Evolutionary conservation across 2,329 filamentous ascomycete genomes (phyloP).

Genomic region (Cytospora schulzeri): DNA sequence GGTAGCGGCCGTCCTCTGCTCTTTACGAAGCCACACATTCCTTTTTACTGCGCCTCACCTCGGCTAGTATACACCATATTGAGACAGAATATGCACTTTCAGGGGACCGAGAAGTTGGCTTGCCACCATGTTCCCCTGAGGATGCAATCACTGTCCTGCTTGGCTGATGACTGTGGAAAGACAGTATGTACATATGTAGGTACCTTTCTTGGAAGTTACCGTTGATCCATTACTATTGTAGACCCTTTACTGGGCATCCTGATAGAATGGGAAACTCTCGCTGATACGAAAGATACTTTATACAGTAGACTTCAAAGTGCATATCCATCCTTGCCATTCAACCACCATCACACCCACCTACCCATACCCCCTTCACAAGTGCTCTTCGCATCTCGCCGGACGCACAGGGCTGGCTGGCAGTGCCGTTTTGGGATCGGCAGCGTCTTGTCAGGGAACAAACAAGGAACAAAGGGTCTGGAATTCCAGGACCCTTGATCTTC

Average conservation of each 20-base stretch:
- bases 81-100: no score
- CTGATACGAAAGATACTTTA: background rate
- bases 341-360: background rate
- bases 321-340: background rate
- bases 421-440: background rate
- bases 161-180: no score
- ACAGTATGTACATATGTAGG: no score
- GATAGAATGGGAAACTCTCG: background rate
- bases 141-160: no score
- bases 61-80: no score
- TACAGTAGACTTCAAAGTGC: background rate
- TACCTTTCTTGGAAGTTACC: background rate
- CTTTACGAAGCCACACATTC: no score
- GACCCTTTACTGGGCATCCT: background rate
- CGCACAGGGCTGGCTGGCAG: background rate
- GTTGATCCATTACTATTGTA: background rate
- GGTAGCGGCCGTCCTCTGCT: no score
- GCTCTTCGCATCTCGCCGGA: background rate
- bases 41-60: no score
- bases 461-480: slow-evolving; percentile 4
- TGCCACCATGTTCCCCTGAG: no score
- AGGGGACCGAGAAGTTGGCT: no score
- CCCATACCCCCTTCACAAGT: no score
- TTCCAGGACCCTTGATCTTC: background rate
- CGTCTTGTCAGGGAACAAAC: background rate